Conservation (phyloP, 768 basidiomycete species). For the Heimioporus sp. region DNA sequence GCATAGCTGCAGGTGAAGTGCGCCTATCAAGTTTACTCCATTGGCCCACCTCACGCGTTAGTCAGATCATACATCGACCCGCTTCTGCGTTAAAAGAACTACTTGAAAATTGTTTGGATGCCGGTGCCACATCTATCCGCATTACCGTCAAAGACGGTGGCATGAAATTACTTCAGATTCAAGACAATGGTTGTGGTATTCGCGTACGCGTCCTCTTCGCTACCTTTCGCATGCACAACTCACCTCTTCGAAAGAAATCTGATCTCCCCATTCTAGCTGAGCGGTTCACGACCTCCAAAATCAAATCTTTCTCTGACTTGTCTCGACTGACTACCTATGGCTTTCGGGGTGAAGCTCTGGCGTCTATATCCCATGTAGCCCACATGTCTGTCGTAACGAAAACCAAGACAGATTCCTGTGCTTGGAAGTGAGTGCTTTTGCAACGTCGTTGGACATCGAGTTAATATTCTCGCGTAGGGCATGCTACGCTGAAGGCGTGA, state of each 20-base stretch:
- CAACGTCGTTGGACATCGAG: not conserved
- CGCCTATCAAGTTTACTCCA: not conserved
- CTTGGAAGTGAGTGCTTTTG: slow-evolving; percentile 78
- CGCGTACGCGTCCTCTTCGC: slow-evolving; percentile 50
- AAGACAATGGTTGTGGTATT: slow-evolving; percentile 96
- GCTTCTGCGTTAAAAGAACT: slow-evolving; percentile 95
- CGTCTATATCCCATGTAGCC: slow-evolving; percentile 92
- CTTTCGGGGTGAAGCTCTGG: slow-evolving; percentile 95
- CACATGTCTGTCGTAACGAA: slow-evolving; percentile 90
- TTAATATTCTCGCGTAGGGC: slow-evolving; percentile 50
- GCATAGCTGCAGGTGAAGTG: slow-evolving; percentile 83
- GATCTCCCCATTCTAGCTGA: slow-evolving; percentile 92
- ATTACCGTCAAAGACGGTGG: slow-evolving; percentile 94
- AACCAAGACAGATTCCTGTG: slow-evolving; percentile 75
- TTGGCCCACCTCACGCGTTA: slow-evolving; percentile 15
- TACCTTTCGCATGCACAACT: not conserved
- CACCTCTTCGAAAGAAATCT: slow-evolving; percentile 52
- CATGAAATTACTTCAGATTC: slow-evolving; percentile 90
- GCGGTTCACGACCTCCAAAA: slow-evolving; percentile 93
- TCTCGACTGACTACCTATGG: slow-evolving; percentile 87
- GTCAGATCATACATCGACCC: slow-evolving; percentile 82
- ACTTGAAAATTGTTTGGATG: slow-evolving; percentile 94
- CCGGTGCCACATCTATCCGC: slow-evolving; percentile 81
- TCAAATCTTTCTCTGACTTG: slow-evolving; percentile 83
- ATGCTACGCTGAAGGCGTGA: slow-evolving; percentile 72